A percentile compares a stretch with the other conserved stretches of the same genome.
Conservation (phyloP, 169 alveolate genomes). For the Plasmodium ovale region DNA sequence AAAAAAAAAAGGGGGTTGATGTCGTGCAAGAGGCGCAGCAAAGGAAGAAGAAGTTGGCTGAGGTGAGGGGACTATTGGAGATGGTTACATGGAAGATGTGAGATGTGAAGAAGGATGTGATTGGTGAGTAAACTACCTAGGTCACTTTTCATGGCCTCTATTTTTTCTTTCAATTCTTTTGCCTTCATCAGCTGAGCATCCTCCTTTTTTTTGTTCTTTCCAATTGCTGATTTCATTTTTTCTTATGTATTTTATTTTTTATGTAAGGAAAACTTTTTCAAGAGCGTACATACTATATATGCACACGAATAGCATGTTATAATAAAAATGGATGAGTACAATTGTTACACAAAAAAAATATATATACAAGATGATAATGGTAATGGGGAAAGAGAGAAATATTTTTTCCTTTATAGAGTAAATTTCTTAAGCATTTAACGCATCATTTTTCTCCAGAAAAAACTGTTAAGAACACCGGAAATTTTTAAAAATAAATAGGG, state of each 20-base stretch:
- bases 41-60: not conserved
- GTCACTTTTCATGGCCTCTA: slow-evolving; percentile 51
- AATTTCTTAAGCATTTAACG: too few species aligned
- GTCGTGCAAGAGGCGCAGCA: not conserved
- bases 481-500: too few species aligned
- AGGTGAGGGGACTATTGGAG: not conserved
- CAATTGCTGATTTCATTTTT: slow-evolving; percentile 48
- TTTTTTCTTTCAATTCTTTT: slow-evolving; percentile 64
- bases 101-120: not conserved
- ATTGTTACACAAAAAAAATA: too few species aligned
- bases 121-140: slow-evolving; percentile 13
- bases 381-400: too few species aligned
- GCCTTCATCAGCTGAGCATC: slow-evolving; percentile 64
- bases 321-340: too few species aligned
- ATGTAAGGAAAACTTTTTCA: too few species aligned
- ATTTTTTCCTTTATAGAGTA: too few species aligned
- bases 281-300: too few species aligned
- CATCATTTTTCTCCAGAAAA: too few species aligned
- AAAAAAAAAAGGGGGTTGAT: not conserved
- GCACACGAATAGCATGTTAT: too few species aligned
- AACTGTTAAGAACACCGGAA: too few species aligned
- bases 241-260: not conserved
- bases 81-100: not conserved
- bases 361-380: too few species aligned
- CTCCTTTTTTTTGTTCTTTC: slow-evolving; percentile 62